Percentiles rank a stretch among this genome's conserved stretches.
phyloP scores from a whole-genome alignment of 331 rosid genomes.

The Quercus lobata region DNA sequence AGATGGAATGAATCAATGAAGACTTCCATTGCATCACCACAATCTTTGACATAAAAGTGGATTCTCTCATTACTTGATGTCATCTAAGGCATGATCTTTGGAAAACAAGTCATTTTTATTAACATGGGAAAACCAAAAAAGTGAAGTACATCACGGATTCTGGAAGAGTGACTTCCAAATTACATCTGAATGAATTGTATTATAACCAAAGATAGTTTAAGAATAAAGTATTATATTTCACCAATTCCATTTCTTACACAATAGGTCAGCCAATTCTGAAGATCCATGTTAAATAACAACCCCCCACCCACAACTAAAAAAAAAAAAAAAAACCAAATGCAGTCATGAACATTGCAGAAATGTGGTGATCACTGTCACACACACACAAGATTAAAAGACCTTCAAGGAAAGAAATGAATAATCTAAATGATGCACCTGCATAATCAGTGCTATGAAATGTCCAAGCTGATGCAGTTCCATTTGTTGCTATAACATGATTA shows the following conservation, averaged over 20 bases:
- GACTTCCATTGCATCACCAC: background rate
- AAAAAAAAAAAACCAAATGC: background rate
- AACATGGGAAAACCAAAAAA: background rate
- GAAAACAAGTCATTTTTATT: background rate
- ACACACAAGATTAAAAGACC: background rate
- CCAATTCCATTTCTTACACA: background rate
- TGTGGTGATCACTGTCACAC: background rate
- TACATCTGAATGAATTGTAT: too few species aligned
- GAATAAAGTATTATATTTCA: background rate
- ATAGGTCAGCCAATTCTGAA: background rate
- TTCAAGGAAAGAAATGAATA: background rate
- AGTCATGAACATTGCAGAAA: background rate
- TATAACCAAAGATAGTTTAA: background rate
- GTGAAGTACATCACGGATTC: background rate
- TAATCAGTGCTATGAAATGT: slow-evolving; percentile 14
- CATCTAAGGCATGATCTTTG: background rate
- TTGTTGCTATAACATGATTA: slow-evolving; percentile 18
- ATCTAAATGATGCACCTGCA: slow-evolving; percentile 44
- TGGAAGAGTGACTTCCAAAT: too few species aligned
- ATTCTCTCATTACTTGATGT: background rate
- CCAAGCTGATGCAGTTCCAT: slow-evolving; percentile 21
- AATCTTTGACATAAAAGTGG: background rate
- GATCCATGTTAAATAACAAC: background rate
- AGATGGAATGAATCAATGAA: background rate
- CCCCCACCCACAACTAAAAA: background rate